Evolutionary conservation across 2,329 filamentous ascomycete species (phyloP).

Genomic region (Xylariomycetidae sp.): DNA sequence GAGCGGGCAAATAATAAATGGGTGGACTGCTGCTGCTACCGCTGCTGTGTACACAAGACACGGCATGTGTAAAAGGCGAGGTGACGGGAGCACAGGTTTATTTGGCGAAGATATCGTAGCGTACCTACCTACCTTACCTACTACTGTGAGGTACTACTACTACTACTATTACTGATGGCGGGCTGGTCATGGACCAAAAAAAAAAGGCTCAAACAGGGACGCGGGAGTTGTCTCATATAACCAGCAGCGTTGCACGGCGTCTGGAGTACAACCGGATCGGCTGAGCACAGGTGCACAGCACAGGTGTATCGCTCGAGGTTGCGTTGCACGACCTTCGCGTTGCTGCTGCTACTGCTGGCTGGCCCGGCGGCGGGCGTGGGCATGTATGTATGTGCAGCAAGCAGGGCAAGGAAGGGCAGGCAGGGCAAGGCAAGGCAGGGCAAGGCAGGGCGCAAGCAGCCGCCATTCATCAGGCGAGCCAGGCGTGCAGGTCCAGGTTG

Average conservation of each 20-base stretch:
- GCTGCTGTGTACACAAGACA: no score
- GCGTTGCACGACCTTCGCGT: constrained; percentile 15
- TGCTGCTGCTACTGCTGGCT: background rate
- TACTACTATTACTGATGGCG: no score
- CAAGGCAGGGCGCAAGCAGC: constrained; percentile 1
- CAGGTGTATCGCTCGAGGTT: constrained; percentile 22
- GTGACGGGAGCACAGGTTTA: no score
- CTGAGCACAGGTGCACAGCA: constrained; percentile 20
- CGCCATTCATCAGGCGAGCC: background rate
- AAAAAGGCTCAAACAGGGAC: constrained; percentile 19
- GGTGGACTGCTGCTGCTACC: no score
- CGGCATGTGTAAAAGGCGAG: no score
- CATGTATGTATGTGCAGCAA: background rate
- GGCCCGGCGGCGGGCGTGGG: background rate
- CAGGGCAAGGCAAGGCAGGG: background rate
- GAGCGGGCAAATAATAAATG: no score
- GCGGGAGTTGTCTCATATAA: constrained; percentile 19
- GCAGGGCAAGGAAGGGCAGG: no score
- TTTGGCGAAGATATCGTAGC: no score
- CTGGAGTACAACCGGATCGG: constrained; percentile 24
- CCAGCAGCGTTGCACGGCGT: constrained; percentile 19
- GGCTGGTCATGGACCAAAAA: no score
- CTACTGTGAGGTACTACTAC: no score
- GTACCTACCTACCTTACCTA: no score
- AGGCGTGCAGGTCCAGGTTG: no score